A percentile compares a stretch with the other conserved stretches of the same genome.
Evolutionary conservation across 768 basidiomycete species (phyloP).

Genomic region (Gymnopilus dilepis): DNA sequence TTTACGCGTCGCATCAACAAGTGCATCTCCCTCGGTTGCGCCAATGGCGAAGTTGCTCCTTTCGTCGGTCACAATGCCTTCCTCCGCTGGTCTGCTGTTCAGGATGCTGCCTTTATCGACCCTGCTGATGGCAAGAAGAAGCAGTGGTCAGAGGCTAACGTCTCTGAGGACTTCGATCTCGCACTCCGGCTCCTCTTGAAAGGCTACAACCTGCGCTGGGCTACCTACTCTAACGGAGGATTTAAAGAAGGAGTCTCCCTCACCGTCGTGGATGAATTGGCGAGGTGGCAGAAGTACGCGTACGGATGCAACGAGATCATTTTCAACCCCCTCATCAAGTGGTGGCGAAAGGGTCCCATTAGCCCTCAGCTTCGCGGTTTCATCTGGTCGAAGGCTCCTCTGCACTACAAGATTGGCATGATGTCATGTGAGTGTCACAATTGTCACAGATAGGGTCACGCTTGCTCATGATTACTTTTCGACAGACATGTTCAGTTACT

Average conservation of each 20-base stretch:
- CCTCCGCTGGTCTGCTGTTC: slow-evolving; percentile 84
- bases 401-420: slow-evolving; percentile 86
- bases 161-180: slow-evolving; percentile 84
- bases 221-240: slow-evolving; percentile 81
- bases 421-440: slow-evolving; percentile 57
- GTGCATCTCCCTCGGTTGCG: slow-evolving; percentile 76
- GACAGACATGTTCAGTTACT: slow-evolving; percentile 55
- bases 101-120: slow-evolving; percentile 82
- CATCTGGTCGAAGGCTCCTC: slow-evolving; percentile 75
- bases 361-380: slow-evolving; percentile 75
- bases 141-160: slow-evolving; percentile 79
- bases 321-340: slow-evolving; percentile 81
- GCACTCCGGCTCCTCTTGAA: slow-evolving; percentile 70
- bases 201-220: slow-evolving; percentile 80
- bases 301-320: slow-evolving; percentile 77
- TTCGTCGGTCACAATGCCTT: slow-evolving; percentile 91
- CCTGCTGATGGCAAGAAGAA: slow-evolving; percentile 63
- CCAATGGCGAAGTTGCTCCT: slow-evolving; percentile 82
- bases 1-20: slow-evolving; percentile 91
- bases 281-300: slow-evolving; percentile 85
- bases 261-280: slow-evolving; percentile 87
- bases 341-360: slow-evolving; percentile 82
- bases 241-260: slow-evolving; percentile 92
- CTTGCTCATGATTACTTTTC: slow-evolving; percentile 9
- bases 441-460: background rate